A percentile compares a stretch with the other conserved stretches of the same genome.
Evolutionary conservation across 306 rosid species (phyloP).

Genomic region (Ormosia emarginata): DNA sequence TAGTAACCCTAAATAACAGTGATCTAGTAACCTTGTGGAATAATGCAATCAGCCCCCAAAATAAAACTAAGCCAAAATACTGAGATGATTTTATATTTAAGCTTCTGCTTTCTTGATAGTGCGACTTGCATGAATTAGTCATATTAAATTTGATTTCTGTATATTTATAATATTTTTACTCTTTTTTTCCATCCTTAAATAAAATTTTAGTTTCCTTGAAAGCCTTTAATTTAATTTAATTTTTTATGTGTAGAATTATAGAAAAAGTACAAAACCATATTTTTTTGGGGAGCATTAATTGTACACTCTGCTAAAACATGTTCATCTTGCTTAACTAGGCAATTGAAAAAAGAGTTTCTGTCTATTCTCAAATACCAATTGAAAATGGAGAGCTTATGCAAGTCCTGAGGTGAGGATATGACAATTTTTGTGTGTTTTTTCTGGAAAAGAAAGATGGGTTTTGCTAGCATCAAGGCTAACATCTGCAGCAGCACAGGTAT

Average conservation of each 20-base stretch:
- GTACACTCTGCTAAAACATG: constrained; percentile 23
- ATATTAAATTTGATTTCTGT: neutral
- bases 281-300: constrained; percentile 1
- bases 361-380: constrained; percentile 84
- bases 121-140: neutral
- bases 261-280: neutral
- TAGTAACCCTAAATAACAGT: neutral
- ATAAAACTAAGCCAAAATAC: neutral
- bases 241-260: neutral
- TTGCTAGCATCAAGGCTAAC: constrained; percentile 55
- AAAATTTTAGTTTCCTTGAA: neutral
- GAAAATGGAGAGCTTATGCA: constrained; percentile 97
- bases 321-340: constrained; percentile 57
- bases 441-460: constrained; percentile 16
- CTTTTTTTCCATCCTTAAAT: neutral
- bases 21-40: neutral
- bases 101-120: neutral
- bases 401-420: constrained; percentile 75
- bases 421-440: constrained; percentile 8
- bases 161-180: neutral
- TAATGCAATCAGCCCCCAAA: neutral
- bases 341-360: constrained; percentile 90
- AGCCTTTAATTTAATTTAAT: neutral
- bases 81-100: neutral
- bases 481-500: constrained; percentile 93